Percentiles rank a stretch among this genome's conserved stretches.
These are phyloP conservation scores for Trypanosoma brucei DNA, from an alignment of 208 protist species.

Conservation along the genomic window DNA sequence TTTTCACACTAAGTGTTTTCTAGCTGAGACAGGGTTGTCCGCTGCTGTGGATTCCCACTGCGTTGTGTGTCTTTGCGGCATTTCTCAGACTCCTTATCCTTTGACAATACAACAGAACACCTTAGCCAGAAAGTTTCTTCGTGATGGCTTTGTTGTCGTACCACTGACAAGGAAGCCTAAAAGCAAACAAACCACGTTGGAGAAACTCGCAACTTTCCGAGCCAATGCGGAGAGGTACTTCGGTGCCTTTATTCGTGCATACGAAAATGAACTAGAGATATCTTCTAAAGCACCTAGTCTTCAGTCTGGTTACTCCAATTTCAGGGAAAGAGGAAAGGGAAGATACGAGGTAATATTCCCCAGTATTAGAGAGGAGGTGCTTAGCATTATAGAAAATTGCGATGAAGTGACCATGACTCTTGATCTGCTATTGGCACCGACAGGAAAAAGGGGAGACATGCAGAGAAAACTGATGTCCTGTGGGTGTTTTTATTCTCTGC, in stretches of 20 bases:
- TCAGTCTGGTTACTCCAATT: slow-evolving; percentile 58
- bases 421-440: slow-evolving; percentile 21
- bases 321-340: slow-evolving; percentile 49
- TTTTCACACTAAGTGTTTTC: slow-evolving; percentile 50
- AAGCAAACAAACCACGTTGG: slow-evolving; percentile 11
- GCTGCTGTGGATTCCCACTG: slow-evolving; percentile 14
- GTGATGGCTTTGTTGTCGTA: slow-evolving; percentile 50
- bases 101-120: slow-evolving; percentile 12
- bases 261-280: slow-evolving; percentile 32
- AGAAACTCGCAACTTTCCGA: slow-evolving; percentile 27
- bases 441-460: background rate
- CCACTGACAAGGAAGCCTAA: slow-evolving; percentile 17
- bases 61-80: slow-evolving; percentile 44
- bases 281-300: slow-evolving; percentile 27
- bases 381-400: slow-evolving; percentile 34
- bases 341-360: slow-evolving; percentile 59
- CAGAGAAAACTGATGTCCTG: slow-evolving; percentile 49
- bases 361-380: slow-evolving; percentile 37
- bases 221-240: slow-evolving; percentile 33
- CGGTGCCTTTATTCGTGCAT: slow-evolving; percentile 30
- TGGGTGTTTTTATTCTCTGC: slow-evolving; percentile 61
- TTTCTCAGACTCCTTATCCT: slow-evolving; percentile 8
- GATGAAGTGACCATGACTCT: slow-evolving; percentile 31
- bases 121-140: slow-evolving; percentile 37
- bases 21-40: slow-evolving; percentile 36